phyloP scores from a whole-genome alignment of 225 moss, liverwort and hornwort genomes.

The Neckera pumila region DNA sequence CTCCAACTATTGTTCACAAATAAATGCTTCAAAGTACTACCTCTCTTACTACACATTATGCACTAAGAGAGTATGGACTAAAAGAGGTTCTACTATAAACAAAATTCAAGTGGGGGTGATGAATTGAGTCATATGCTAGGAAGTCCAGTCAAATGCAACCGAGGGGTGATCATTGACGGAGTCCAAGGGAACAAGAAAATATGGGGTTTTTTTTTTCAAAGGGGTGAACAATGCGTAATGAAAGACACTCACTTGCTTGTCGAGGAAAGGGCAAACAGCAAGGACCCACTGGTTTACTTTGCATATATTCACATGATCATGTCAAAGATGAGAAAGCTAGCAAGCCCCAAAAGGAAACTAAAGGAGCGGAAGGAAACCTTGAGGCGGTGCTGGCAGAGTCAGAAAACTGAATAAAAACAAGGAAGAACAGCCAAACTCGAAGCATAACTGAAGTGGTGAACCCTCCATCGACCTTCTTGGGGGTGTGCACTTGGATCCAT shows the following conservation, averaged over 20 bases:
- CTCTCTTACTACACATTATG: no score
- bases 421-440: background rate
- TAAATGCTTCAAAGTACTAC: no score
- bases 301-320: conserved; percentile 12
- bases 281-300: conserved; percentile 3
- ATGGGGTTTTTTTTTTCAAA: background rate
- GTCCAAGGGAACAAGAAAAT: background rate
- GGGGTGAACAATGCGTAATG: background rate
- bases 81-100: no score
- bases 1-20: no score
- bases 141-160: background rate
- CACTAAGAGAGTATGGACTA: no score
- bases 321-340: background rate
- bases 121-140: background rate
- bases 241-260: background rate
- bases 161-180: background rate
- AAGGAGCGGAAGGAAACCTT: background rate
- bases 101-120: background rate
- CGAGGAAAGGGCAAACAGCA: background rate
- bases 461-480: background rate
- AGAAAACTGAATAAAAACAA: background rate
- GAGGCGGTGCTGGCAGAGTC: background rate
- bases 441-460: background rate
- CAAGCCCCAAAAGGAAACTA: background rate
- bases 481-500: background rate